A percentile compares a stretch with the other conserved stretches of the same genome.
These are phyloP conservation scores for Xylaria sp. DNA, from an alignment of 2,329 filamentous ascomycete species.

Conservation along the genomic window DNA sequence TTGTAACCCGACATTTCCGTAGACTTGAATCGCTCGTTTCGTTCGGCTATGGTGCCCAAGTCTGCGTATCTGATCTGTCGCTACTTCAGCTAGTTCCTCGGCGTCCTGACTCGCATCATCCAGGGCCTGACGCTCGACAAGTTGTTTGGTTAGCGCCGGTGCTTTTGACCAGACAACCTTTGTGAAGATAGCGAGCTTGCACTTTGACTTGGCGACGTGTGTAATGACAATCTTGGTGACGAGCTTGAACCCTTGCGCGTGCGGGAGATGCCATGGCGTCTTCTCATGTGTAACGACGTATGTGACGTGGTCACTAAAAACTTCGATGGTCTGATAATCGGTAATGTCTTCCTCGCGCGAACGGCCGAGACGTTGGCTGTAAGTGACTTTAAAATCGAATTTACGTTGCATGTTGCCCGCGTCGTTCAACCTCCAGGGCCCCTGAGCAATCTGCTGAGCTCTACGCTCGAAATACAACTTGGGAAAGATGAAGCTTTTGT, in stretches of 20 bases:
- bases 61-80: slow-evolving; percentile 77
- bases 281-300: slow-evolving; percentile 69
- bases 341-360: slow-evolving; percentile 67
- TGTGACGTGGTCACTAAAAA: slow-evolving; percentile 75
- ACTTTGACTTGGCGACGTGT: slow-evolving; percentile 88
- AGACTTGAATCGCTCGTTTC: slow-evolving; percentile 79
- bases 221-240: slow-evolving; percentile 94
- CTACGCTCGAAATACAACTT: slow-evolving; percentile 84
- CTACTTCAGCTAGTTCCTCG: slow-evolving; percentile 75
- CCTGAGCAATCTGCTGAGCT: slow-evolving; percentile 81
- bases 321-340: slow-evolving; percentile 87
- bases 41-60: slow-evolving; percentile 76
- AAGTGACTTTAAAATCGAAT: slow-evolving; percentile 79
- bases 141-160: slow-evolving; percentile 63
- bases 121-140: slow-evolving; percentile 74
- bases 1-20: slow-evolving; percentile 75
- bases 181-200: slow-evolving; percentile 86
- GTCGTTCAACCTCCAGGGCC: slow-evolving; percentile 79
- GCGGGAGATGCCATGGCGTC: slow-evolving; percentile 83
- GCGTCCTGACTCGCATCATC: slow-evolving; percentile 76
- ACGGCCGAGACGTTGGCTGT: slow-evolving; percentile 68
- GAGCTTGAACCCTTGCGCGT: slow-evolving; percentile 77
- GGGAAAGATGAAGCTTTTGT: slow-evolving; percentile 94
- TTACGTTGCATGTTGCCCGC: slow-evolving; percentile 75
- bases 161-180: slow-evolving; percentile 84